phyloP scores from a whole-genome alignment of 768 basidiomycete species.

The Holtermanniella nyarrowii region DNA sequence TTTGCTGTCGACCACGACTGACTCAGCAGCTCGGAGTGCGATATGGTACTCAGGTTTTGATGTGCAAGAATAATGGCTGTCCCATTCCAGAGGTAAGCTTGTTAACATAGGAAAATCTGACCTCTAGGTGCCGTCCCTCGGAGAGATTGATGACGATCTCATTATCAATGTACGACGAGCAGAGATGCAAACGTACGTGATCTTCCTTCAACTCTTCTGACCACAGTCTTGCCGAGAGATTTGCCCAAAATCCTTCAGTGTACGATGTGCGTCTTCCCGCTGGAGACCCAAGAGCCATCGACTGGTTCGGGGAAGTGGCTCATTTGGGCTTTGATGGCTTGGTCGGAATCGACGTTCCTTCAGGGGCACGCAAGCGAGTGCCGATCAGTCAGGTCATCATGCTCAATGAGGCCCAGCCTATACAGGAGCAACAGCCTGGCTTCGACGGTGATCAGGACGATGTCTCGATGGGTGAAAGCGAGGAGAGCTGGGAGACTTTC shows the following conservation, averaged over 20 bases:
- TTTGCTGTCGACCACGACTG: too few species aligned
- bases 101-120: too few species aligned
- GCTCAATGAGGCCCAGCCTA: constrained; percentile 55
- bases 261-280: constrained; percentile 3
- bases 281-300: constrained; percentile 43
- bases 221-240: constrained; percentile 6
- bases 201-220: background rate
- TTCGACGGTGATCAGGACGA: constrained; percentile 34
- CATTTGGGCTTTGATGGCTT: constrained; percentile 47
- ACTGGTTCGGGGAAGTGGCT: constrained; percentile 81
- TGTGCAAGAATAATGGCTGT: constrained; percentile 62
- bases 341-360: constrained; percentile 52
- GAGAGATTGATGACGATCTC: constrained; percentile 59
- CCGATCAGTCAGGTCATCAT: constrained; percentile 61
- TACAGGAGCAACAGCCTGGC: constrained; percentile 37
- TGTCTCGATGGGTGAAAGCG: constrained; percentile 9
- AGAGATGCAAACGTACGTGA: constrained; percentile 3
- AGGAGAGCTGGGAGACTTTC: constrained; percentile 16
- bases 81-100: constrained; percentile 53
- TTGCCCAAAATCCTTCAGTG: background rate
- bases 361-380: constrained; percentile 47
- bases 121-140: constrained; percentile 75
- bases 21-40: constrained; percentile 53
- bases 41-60: constrained; percentile 72
- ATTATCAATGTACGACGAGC: constrained; percentile 49